Percentiles rank a stretch among this genome's conserved stretches.
phyloP scores from a whole-genome alignment of 164 flowering plant species.

The Tetrastigma voinierianum region DNA sequence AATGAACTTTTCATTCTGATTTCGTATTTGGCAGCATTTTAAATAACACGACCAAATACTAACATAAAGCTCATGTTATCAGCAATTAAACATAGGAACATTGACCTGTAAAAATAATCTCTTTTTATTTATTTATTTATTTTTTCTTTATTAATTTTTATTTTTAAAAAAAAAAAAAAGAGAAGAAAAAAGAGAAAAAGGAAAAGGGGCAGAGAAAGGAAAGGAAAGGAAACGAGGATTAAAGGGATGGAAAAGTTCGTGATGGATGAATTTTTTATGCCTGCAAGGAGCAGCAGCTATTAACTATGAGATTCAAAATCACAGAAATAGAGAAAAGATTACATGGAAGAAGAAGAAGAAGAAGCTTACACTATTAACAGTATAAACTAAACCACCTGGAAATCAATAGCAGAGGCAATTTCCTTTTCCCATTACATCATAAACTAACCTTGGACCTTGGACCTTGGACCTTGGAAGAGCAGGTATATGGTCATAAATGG shows the following conservation, averaged over 20 bases:
- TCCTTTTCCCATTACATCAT: slow-evolving; percentile 19
- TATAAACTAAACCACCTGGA: slow-evolving; percentile 10
- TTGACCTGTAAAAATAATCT: too few species aligned
- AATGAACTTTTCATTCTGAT: too few species aligned
- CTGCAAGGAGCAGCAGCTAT: slow-evolving; percentile 14
- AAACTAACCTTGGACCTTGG: slow-evolving; percentile 8
- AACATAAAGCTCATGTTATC: too few species aligned
- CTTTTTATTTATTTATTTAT: too few species aligned
- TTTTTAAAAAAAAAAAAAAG: too few species aligned
- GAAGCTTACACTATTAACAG: slow-evolving; percentile 18
- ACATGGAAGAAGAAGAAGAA: slow-evolving; percentile 8
- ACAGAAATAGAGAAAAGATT: slow-evolving; percentile 3
- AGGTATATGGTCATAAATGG: slow-evolving; percentile 63
- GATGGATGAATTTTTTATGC: background rate
- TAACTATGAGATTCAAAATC: background rate
- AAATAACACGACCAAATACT: too few species aligned
- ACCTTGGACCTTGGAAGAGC: background rate
- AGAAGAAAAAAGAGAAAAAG: too few species aligned
- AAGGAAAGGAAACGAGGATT: background rate
- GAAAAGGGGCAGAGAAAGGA: background rate
- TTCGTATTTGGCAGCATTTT: too few species aligned
- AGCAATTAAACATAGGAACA: too few species aligned
- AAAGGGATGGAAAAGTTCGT: background rate
- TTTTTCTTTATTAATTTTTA: too few species aligned
- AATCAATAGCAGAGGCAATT: slow-evolving; percentile 5